Conservation (phyloP, 148 eudicot genomes). For the Vaccinium myrtillus region DNA sequence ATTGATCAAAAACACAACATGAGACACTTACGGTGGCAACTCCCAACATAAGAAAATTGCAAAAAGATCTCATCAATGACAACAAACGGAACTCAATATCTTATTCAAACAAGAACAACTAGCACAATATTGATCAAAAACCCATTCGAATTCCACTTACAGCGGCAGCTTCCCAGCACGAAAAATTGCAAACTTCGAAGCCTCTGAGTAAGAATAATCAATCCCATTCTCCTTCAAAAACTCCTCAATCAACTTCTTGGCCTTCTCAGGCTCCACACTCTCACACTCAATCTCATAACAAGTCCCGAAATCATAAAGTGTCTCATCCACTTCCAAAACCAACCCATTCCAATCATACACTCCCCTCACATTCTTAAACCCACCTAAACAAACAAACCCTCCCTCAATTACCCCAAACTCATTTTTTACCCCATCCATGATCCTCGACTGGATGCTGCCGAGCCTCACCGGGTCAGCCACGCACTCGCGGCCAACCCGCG, state of each 20-base stretch:
- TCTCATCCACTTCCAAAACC: slow-evolving; percentile 78
- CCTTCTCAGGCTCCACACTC: slow-evolving; percentile 76
- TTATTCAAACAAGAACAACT: neutral
- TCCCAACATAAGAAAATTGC: neutral
- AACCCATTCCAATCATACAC: slow-evolving; percentile 78
- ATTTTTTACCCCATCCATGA: slow-evolving; percentile 64
- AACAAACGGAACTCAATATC: neutral
- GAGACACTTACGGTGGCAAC: neutral
- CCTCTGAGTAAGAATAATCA: slow-evolving; percentile 53
- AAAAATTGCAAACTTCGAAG: slow-evolving; percentile 79
- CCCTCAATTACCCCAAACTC: slow-evolving; percentile 55
- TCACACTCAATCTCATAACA: slow-evolving; percentile 85
- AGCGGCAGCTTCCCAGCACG: slow-evolving; percentile 58
- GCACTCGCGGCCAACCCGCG: slow-evolving; percentile 44
- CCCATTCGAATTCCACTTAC: slow-evolving; percentile 34
- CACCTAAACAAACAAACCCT: slow-evolving; percentile 69
- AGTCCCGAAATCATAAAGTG: slow-evolving; percentile 72
- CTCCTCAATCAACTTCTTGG: slow-evolving; percentile 59
- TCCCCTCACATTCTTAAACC: slow-evolving; percentile 79
- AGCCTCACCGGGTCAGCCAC: slow-evolving; percentile 47
- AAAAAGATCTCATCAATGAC: neutral
- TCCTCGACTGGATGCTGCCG: slow-evolving; percentile 44
- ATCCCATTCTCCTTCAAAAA: slow-evolving; percentile 65
- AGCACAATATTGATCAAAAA: neutral
- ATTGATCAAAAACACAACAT: neutral